These are phyloP conservation scores for Kregervanrija fluxuum DNA, from an alignment of 805 yeast genomes.

Conservation along the genomic window DNA sequence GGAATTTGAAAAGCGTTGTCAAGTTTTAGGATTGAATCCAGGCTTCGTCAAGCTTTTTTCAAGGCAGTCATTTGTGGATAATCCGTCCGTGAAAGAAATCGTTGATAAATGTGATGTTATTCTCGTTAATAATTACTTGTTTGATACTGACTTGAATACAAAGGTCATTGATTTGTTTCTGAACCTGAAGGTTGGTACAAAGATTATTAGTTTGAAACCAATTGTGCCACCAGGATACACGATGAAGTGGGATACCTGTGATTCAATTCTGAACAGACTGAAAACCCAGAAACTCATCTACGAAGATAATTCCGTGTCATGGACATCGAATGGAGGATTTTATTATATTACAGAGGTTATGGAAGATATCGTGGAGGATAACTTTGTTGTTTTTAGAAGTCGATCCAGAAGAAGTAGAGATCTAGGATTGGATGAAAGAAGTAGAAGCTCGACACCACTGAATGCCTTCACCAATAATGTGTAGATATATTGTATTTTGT, in stretches of 20 bases:
- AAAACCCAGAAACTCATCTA: constrained; percentile 57
- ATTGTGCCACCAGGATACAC: constrained; percentile 72
- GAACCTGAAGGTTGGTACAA: constrained; percentile 64
- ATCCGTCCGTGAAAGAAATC: constrained; percentile 44
- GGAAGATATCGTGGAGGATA: constrained; percentile 27
- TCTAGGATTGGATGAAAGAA: constrained; percentile 11
- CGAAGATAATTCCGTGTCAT: constrained; percentile 69
- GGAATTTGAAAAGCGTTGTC: constrained; percentile 53
- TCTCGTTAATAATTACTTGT: constrained; percentile 75
- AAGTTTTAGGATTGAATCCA: constrained; percentile 55
- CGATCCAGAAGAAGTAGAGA: constrained; percentile 17
- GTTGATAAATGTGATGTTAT: constrained; percentile 63
- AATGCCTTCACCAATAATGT: constrained; percentile 29
- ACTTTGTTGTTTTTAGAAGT: constrained; percentile 24
- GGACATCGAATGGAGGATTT: constrained; percentile 82
- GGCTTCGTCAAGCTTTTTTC: constrained; percentile 53
- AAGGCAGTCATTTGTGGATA: constrained; percentile 65
- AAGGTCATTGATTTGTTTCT: constrained; percentile 57
- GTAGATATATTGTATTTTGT: constrained; percentile 4
- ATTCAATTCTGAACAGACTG: constrained; percentile 56
- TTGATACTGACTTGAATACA: constrained; percentile 66
- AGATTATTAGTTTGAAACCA: constrained; percentile 71
- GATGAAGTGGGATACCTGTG: constrained; percentile 46
- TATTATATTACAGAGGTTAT: constrained; percentile 70
- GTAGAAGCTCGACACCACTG: constrained; percentile 20